These are phyloP conservation scores for Tarenaya hassleriana DNA, from an alignment of 345 rosid species.

Conservation along the genomic window DNA sequence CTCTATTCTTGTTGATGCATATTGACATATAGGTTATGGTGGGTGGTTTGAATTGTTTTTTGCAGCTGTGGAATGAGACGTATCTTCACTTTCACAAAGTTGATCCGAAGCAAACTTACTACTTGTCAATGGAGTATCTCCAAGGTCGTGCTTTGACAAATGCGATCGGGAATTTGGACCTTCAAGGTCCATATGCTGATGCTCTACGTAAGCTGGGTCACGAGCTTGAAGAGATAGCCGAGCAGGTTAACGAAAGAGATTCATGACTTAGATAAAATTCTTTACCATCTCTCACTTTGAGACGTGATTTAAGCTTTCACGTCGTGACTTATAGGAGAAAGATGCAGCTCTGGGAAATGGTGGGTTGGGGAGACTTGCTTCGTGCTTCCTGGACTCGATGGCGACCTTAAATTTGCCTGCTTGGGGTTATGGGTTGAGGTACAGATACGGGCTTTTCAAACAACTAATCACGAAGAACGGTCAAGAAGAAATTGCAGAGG, in stretches of 20 bases:
- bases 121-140: slow-evolving; percentile 94
- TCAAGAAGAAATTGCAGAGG: slow-evolving; percentile 93
- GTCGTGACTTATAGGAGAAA: slow-evolving; percentile 55
- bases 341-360: slow-evolving; percentile 99
- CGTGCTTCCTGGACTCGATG: slow-evolving; percentile 95
- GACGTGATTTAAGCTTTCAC: slow-evolving; percentile 10
- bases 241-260: slow-evolving; percentile 49
- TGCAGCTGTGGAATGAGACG: slow-evolving; percentile 93
- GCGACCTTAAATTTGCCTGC: slow-evolving; percentile 95
- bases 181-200: slow-evolving; percentile 70
- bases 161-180: slow-evolving; percentile 70
- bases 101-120: slow-evolving; percentile 89
- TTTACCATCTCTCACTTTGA: slow-evolving; percentile 7
- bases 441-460: slow-evolving; percentile 87
- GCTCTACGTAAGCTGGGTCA: slow-evolving; percentile 75
- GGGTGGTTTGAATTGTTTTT: slow-evolving; percentile 15
- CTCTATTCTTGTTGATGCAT: not conserved
- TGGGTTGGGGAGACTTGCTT: slow-evolving; percentile 95
- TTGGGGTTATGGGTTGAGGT: slow-evolving; percentile 98
- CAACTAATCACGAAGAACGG: slow-evolving; percentile 79
- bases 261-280: not conserved
- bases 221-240: slow-evolving; percentile 76
- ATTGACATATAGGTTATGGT: not conserved
- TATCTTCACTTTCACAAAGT: slow-evolving; percentile 66
- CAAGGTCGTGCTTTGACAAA: slow-evolving; percentile 94